Evolutionary conservation across 768 basidiomycete genomes (phyloP), one percentile per base, ranked within the genome.

Genomic region (Suillus fuscotomentosus): DNA sequence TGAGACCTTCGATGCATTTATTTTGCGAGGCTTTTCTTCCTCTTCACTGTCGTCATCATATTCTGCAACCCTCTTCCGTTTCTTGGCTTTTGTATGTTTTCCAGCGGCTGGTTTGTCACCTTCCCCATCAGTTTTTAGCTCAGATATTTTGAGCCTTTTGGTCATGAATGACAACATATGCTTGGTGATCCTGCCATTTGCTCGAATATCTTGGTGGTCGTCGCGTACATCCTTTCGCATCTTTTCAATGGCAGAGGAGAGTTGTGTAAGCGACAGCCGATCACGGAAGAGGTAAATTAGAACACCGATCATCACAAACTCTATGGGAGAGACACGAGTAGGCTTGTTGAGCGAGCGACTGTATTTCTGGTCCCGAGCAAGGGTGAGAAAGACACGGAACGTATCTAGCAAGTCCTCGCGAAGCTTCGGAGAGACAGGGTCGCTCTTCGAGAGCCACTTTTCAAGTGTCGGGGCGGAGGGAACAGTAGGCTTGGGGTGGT

Each of bases 261-360:
- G 74, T 62, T 85, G 82, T 2, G 71, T 70, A 38, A 81, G 72
- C 0, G 79, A 78, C 7, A 80, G 60, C 4, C 60, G 68, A 47
- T 69, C 47, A 43, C 76, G 72, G 66, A 79, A 74, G 47, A 78
- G 61, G 61, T 75, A 72, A 22, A 86, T 78, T 66, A 84, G 69
- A 62, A 79, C 75, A 22, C 73, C 77, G 0, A 78, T 73, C 77
- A 81, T 80, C 62, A 84, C 78, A 67, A 83, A 82, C 63, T 82
- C 82, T 47, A 80, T 76, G 1, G 82, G 79, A 10, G 81, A 75
- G 5, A 83, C 74, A 31, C 78, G 77, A 10, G 75, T 70, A 17
- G 77, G 77, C 22, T 68, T 70, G 57, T 74, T 72, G 41, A 81
- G 73, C 6, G 78, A 74, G 38, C 62, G 67, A 39, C 71, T 73